Conservation (phyloP, 164 flowering plant genomes). For the Macadamia tetraphylla region DNA sequence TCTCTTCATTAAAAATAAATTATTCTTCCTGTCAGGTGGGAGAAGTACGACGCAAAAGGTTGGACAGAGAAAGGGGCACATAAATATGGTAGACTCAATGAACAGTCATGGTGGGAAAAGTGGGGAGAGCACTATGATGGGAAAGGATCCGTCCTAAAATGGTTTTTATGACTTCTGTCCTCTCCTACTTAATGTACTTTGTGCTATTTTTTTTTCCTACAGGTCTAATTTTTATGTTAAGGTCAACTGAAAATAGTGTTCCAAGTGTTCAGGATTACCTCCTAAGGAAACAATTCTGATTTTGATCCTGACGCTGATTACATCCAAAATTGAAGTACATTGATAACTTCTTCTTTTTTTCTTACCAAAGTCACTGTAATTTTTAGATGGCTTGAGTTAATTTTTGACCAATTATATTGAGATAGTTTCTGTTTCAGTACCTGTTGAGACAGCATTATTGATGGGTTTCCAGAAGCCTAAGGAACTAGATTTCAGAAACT, state of each 20-base stretch:
- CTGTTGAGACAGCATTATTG: too few species aligned
- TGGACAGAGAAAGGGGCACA: slow-evolving; percentile 98
- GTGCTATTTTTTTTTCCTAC: background rate
- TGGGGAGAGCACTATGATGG: slow-evolving; percentile 99
- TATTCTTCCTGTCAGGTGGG: slow-evolving; percentile 61
- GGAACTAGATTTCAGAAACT: too few species aligned
- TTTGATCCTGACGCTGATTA: too few species aligned
- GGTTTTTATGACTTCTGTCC: slow-evolving; percentile 34
- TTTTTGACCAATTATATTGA: too few species aligned
- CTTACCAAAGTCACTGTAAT: too few species aligned
- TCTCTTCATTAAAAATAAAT: too few species aligned
- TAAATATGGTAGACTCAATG: slow-evolving; percentile 89
- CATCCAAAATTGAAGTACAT: too few species aligned
- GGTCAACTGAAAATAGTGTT: background rate
- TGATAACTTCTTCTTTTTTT: too few species aligned
- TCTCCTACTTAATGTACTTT: background rate
- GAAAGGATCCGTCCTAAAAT: slow-evolving; percentile 92
- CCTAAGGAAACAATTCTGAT: background rate
- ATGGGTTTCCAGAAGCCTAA: too few species aligned
- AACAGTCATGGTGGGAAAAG: slow-evolving; percentile 99
- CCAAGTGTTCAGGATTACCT: background rate
- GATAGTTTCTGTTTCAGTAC: too few species aligned
- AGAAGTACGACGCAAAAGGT: slow-evolving; percentile 97
- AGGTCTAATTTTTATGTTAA: background rate
- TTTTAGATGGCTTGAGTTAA: too few species aligned